Percentiles rank a stretch among this genome's conserved stretches.
Conservation (phyloP, 1,284 basidiomycete genomes). For the Anthracocystis walkeri region DNA sequence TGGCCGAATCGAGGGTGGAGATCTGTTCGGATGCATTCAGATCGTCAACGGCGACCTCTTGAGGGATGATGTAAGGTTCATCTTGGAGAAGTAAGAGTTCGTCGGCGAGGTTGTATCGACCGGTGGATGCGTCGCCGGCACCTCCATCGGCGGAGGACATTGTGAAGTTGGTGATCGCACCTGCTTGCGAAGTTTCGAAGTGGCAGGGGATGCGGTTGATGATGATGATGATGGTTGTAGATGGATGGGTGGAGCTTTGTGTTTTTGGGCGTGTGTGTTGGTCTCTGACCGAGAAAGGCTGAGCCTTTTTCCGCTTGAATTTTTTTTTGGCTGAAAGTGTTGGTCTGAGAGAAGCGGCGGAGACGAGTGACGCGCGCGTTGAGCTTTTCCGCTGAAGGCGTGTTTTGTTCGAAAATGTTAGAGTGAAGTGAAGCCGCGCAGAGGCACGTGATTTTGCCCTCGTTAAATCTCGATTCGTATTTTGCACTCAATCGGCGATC, state of each 20-base stretch:
- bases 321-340: constrained; percentile 1
- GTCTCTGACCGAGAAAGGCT: constrained; percentile 1
- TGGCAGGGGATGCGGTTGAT: constrained; percentile 3
- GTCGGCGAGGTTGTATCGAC: constrained; percentile 59
- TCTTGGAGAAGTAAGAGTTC: constrained; percentile 60
- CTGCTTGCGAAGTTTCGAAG: neutral
- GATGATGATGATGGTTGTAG: constrained; percentile 4
- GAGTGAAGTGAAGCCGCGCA: neutral
- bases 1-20: constrained; percentile 49
- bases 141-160: constrained; percentile 27
- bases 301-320: neutral
- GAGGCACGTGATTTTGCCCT: constrained; percentile 11
- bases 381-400: neutral
- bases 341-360: constrained; percentile 4
- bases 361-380: neutral
- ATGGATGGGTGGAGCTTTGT: neutral
- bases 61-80: constrained; percentile 61
- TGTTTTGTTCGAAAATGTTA: constrained; percentile 11
- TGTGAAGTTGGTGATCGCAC: constrained; percentile 7
- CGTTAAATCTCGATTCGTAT: neutral
- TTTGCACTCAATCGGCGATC: constrained; percentile 17
- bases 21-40: constrained; percentile 48
- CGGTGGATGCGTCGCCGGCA: constrained; percentile 12
- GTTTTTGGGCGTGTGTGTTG: neutral
- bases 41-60: constrained; percentile 58